Evolutionary conservation across 1,139 yeast species (phyloP).

Genomic region (Lodderomyces metapsilosis): DNA sequence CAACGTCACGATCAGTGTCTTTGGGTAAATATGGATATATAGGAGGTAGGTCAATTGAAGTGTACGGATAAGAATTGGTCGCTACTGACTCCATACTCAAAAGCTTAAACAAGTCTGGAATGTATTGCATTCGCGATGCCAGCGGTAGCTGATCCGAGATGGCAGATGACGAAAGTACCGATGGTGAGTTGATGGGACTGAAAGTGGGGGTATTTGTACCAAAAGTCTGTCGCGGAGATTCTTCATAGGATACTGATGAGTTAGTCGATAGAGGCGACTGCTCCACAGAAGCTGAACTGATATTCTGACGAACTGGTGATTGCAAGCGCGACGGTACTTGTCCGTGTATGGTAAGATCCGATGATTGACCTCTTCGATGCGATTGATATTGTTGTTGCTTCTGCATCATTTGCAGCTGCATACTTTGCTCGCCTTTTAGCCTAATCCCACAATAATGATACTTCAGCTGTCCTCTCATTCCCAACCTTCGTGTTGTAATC

Average conservation of each 20-base stretch:
- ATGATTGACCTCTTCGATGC: conserved; percentile 4
- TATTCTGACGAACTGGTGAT: conserved; percentile 2
- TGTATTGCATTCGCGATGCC: conserved; percentile 27
- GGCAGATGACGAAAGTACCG: conserved; percentile 9
- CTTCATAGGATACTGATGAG: conserved; percentile 18
- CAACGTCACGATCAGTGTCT: conserved; percentile 56
- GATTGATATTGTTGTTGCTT: conserved; percentile 10
- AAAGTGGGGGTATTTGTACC: conserved; percentile 29
- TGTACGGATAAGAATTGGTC: conserved; percentile 22
- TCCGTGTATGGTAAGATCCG: not conserved
- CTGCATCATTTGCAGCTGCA: conserved; percentile 16
- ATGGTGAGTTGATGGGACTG: conserved; percentile 18
- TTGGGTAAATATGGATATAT: conserved; percentile 51
- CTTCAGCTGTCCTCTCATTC: conserved; percentile 85
- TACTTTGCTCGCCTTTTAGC: conserved; percentile 50
- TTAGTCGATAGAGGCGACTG: conserved; percentile 27
- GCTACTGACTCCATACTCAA: conserved; percentile 24
- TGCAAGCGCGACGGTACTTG: conserved; percentile 5
- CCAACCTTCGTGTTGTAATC: conserved; percentile 78
- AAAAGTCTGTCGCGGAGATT: conserved; percentile 17
- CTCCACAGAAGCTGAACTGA: conserved; percentile 12
- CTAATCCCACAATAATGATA: conserved; percentile 89
- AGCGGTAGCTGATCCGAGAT: conserved; percentile 17
- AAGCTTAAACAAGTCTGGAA: conserved; percentile 36
- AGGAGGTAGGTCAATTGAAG: conserved; percentile 47